Conservation (phyloP, 176 grass and related monocot species). For the Poa pratensis region DNA sequence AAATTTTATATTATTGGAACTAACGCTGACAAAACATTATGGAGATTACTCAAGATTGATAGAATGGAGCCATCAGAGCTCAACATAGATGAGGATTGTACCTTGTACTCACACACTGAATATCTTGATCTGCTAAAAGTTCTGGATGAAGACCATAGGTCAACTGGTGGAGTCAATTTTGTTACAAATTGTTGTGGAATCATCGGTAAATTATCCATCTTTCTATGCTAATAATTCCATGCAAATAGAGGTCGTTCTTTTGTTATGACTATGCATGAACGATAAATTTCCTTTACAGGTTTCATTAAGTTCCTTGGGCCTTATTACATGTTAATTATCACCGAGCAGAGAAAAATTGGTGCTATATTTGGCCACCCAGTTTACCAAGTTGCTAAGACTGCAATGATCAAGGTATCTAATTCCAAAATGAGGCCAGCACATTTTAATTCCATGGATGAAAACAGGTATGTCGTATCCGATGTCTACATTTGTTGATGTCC, state of each 20-base stretch:
- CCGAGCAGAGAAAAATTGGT: constrained; percentile 79
- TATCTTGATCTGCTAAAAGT: constrained; percentile 66
- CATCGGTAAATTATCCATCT: constrained; percentile 57
- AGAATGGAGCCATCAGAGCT: constrained; percentile 80
- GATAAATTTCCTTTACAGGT: constrained; percentile 54
- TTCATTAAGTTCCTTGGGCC: constrained; percentile 95
- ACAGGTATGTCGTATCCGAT: constrained; percentile 40
- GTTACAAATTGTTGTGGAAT: constrained; percentile 92
- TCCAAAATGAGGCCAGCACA: constrained; percentile 35
- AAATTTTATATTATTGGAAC: constrained; percentile 91
- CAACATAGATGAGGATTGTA: constrained; percentile 68
- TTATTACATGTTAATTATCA: constrained; percentile 98
- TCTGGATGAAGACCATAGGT: constrained; percentile 75
- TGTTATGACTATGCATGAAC: constrained; percentile 1
- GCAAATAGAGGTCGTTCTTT: constrained; percentile 6
- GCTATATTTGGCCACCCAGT: constrained; percentile 78
- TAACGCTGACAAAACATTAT: constrained; percentile 67
- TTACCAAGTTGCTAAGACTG: constrained; percentile 81
- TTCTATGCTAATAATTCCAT: constrained; percentile 20
- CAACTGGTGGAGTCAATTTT: constrained; percentile 90
- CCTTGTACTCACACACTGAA: constrained; percentile 60
- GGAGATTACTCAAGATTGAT: constrained; percentile 93
- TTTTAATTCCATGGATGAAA: constrained; percentile 56
- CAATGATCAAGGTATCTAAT: constrained; percentile 66
- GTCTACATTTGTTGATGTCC: neutral